These are phyloP conservation scores for Spergularia azorica DNA, from an alignment of 179 eudicot species.

Conservation along the genomic window DNA sequence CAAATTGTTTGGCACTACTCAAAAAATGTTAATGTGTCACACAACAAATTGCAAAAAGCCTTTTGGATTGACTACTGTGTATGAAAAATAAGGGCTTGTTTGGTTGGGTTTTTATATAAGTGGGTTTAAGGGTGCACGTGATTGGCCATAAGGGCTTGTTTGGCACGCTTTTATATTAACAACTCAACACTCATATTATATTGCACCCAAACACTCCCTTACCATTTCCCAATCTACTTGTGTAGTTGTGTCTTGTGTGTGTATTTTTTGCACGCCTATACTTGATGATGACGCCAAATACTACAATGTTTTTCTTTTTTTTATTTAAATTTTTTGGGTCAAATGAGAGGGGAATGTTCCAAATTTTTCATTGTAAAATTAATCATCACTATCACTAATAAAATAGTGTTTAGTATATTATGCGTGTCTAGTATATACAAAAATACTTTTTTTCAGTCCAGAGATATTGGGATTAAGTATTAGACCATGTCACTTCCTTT, in stretches of 20 bases:
- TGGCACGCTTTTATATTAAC: conserved; percentile 11
- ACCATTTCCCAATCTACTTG: not conserved
- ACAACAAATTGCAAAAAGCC: conserved; percentile 10
- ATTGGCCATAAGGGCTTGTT: conserved; percentile 10
- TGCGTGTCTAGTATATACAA: no score
- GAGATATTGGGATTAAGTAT: no score
- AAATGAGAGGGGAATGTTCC: no score
- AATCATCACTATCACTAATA: no score
- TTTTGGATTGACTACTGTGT: not conserved
- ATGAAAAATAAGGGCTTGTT: conserved; percentile 1
- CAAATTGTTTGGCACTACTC: conserved; percentile 10
- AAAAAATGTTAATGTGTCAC: not conserved
- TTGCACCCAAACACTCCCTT: no score
- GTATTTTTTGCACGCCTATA: conserved; percentile 33
- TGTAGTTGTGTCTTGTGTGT: not conserved
- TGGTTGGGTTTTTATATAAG: conserved; percentile 12
- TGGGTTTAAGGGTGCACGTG: conserved; percentile 9
- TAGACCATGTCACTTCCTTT: no score
- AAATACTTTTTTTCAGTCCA: no score
- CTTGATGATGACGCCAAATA: conserved; percentile 18
- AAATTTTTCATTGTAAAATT: no score
- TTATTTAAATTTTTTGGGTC: not conserved
- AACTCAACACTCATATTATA: no score
- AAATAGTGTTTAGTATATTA: no score
- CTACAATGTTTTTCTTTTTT: conserved; percentile 1